Base-by-base conservation (phyloP, 1,139 yeast genomes). In the Sugiyamaella sp. region DNA sequence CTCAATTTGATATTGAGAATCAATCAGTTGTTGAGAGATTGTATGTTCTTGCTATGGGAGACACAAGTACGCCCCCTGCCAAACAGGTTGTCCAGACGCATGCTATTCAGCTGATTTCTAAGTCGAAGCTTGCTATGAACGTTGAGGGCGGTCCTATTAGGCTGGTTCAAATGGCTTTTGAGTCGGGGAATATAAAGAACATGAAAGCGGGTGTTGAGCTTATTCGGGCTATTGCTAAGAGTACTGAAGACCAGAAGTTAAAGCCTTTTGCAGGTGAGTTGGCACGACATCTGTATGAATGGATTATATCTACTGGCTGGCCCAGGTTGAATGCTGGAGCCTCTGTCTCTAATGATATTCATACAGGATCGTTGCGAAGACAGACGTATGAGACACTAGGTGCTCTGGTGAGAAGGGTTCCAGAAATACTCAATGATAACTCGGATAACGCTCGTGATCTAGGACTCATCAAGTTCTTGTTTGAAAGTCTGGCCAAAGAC, bases 381-480 rank as follows among this genome's bases (percentile, higher is more conserved):
- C 72, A 79, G 27, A 89, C 86, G 57, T 90, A 89, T 64, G 96
- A 89, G 66, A 84, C 95, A 0, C 70, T 90, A 45, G 93, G 96
- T 1, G 78, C 81, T 38, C 74, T 89, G 10, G 68, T 88, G 46
- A 77, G 78, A 52, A 74, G 81, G 19, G 76, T 79, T 27, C 77
- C 83, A 0, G 66, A 66, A 0, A 69, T 83, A 16, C 67, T 85
- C 32, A 60, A 53, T 2, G 64, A 60, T 41, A 43, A 52, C 16
- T 46, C 54, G 39, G 51, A 53, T 2, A 39, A 39, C 8, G 45
- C 46, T 14, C 43, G 72, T 9, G 83, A 84, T 60, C 69, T 84
- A 44, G 68, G 78, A 0, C 80, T 80, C 58, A 68, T 89, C 50
- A 80, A 80, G 47, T 89, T 89, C 63, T 70, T 93, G 27, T 82